Conservation (phyloP, 2,329 filamentous ascomycete species). For the Penicillium freii region DNA sequence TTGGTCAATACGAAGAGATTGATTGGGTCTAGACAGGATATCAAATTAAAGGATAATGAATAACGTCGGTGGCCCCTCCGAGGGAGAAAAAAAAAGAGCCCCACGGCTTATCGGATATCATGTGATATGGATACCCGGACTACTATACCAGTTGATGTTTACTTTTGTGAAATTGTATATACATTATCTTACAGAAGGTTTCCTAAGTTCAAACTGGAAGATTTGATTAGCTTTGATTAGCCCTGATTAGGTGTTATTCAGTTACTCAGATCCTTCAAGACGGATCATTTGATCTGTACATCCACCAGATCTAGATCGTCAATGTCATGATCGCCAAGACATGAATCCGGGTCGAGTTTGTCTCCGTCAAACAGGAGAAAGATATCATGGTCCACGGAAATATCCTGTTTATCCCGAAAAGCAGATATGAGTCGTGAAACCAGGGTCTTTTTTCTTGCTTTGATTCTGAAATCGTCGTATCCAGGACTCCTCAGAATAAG, state of each 20-base stretch:
- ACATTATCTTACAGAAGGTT: neutral
- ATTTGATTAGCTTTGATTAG: neutral
- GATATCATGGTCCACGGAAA: slow-evolving; percentile 56
- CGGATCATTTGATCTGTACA: slow-evolving; percentile 59
- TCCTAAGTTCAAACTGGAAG: neutral
- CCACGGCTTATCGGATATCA: slow-evolving; percentile 14
- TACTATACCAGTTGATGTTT: neutral
- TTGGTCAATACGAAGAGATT: neutral
- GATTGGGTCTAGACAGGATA: neutral
- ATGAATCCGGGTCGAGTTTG: slow-evolving; percentile 58
- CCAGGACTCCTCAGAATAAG: slow-evolving; percentile 54
- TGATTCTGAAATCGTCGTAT: slow-evolving; percentile 52
- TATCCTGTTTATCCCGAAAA: slow-evolving; percentile 56
- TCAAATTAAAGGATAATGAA: neutral
- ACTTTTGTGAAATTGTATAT: neutral
- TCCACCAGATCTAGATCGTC: slow-evolving; percentile 74
- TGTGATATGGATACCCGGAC: slow-evolving; percentile 6
- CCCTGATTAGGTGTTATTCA: neutral
- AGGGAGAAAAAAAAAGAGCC: slow-evolving; percentile 4
- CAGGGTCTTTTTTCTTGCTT: slow-evolving; percentile 49
- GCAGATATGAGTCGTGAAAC: slow-evolving; percentile 62
- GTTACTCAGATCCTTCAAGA: neutral
- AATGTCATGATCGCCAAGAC: slow-evolving; percentile 67
- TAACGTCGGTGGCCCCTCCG: slow-evolving; percentile 2
- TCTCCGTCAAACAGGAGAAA: slow-evolving; percentile 75